phyloP scores from a whole-genome alignment of 768 basidiomycete genomes.

The Royoungia palumana region DNA sequence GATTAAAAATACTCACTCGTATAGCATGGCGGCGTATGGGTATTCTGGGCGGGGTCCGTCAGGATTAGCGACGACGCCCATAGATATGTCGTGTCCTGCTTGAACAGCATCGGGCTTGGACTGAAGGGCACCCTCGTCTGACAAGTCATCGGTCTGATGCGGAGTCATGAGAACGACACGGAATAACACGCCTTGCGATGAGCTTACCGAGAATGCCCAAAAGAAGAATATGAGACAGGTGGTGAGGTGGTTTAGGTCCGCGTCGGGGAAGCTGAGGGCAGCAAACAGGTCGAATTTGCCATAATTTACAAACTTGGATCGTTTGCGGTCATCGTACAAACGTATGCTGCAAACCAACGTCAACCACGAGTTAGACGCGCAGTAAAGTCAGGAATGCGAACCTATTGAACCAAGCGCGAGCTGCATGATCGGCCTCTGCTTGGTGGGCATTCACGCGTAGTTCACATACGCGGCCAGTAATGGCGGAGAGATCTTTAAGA shows the following conservation, averaged over 20 bases:
- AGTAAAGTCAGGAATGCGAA: constrained; percentile 2
- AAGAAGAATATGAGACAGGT: constrained; percentile 39
- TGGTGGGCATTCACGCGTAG: constrained; percentile 32
- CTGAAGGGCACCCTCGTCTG: constrained; percentile 35
- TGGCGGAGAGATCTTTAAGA: constrained; percentile 34
- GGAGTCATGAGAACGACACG: constrained; percentile 1
- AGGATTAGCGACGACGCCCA: constrained; percentile 26
- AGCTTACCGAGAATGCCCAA: constrained; percentile 37
- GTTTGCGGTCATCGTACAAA: constrained; percentile 36
- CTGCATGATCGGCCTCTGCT: constrained; percentile 32
- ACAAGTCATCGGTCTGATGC: constrained; percentile 34
- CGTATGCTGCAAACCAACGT: constrained; percentile 19
- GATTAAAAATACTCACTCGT: constrained; percentile 30
- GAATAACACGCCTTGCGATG: neutral
- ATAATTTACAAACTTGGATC: constrained; percentile 35
- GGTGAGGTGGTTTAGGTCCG: constrained; percentile 32
- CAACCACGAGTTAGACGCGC: neutral
- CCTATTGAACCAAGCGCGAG: constrained; percentile 36
- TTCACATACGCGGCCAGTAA: constrained; percentile 36
- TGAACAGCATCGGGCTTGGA: constrained; percentile 34
- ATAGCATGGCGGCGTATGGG: constrained; percentile 38
- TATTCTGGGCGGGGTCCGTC: constrained; percentile 29
- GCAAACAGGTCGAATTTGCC: constrained; percentile 39
- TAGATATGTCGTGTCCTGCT: constrained; percentile 33
- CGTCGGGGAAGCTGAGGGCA: constrained; percentile 38